Percentiles rank a stretch among this genome's conserved stretches.
phyloP scores from a whole-genome alignment of 176 grass and related monocot genomes.

The Phoenix roebelenii region DNA sequence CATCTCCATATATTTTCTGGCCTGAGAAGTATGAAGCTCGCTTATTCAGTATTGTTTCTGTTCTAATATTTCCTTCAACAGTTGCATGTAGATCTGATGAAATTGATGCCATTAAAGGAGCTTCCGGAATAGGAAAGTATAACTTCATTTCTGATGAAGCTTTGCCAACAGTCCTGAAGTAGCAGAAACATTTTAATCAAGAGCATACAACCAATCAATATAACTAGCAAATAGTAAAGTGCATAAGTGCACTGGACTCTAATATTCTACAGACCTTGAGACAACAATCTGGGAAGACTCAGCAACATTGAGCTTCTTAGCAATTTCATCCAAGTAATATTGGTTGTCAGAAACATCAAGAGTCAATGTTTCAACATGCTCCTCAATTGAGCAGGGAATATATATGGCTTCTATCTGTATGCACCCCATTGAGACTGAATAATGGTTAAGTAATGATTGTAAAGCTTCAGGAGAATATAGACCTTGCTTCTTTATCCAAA shows the following conservation, averaged over 20 bases:
- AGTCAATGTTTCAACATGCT: constrained; percentile 34
- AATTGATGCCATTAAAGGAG: constrained; percentile 30
- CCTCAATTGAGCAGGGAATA: constrained; percentile 55
- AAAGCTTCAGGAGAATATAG: constrained; percentile 37
- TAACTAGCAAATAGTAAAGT: background rate
- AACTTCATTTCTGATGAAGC: constrained; percentile 83
- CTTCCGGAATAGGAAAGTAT: constrained; percentile 56
- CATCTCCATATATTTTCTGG: constrained; percentile 86
- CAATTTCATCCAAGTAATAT: constrained; percentile 82
- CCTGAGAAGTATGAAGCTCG: constrained; percentile 80
- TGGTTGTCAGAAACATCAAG: constrained; percentile 41
- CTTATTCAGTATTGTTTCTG: constrained; percentile 36
- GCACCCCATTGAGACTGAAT: constrained; percentile 24
- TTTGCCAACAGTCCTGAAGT: constrained; percentile 83
- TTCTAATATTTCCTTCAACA: constrained; percentile 25
- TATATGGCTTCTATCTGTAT: constrained; percentile 40
- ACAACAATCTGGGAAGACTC: constrained; percentile 63
- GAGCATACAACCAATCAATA: background rate
- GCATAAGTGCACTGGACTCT: background rate
- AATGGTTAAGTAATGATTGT: constrained; percentile 33
- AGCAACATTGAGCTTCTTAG: constrained; percentile 38
- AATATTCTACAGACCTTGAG: constrained; percentile 47
- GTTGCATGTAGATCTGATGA: constrained; percentile 14
- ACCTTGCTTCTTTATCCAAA: constrained; percentile 51
- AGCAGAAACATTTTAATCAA: constrained; percentile 25